Evolutionary conservation across 2,329 filamentous ascomycete species (phyloP), one percentile per base, ranked within the genome.

Genomic region (Botrytis hyacinthi): DNA sequence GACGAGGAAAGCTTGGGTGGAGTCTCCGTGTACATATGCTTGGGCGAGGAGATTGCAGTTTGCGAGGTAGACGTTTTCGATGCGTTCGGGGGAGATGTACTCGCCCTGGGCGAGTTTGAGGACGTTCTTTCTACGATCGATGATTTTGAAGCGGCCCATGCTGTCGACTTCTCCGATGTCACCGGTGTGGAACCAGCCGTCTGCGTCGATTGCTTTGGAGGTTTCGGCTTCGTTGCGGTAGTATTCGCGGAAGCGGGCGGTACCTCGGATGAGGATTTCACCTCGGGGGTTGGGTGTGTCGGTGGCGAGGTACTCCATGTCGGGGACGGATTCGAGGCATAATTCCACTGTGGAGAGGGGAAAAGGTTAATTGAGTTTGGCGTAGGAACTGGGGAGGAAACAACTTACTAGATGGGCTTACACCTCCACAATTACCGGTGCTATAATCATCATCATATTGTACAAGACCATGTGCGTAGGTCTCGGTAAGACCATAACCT

Each of bases 91-190:
- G 1, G 95, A 97, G 80, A 99, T 94, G 84, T 99, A 99, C 85
- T 99, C 96, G 82, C 96, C 96, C 83, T 99, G 96, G 0, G 95
- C 91, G 73, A 99, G 89, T 88, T 99, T 99, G 81, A 99, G 90
- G n/a, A 99, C 93, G 84, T 98, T 98, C 92, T 99, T 99, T 84
- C 94, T 92, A 79, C 96, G 94, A 83, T 99, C 96, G 79, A 99
- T 92, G 83, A 99, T 97, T 83, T 89, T 91, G 86, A 98, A 92
- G 75, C 95, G 93, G 75, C 96, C 96, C 80, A 93, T 83, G 77
- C 90, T 90, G 83, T 99, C 96, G 37, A 99, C 87, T 76, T 91
- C 89, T 80, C 90, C 93, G 77, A 99, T 95, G 80, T 99, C 96
- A 72, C 96, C 96, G 0, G 94, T 98, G 82, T 93, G 92, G 88